Conservation (phyloP, 2,329 filamentous ascomycete genomes). For the Fusarium multiceps region DNA sequence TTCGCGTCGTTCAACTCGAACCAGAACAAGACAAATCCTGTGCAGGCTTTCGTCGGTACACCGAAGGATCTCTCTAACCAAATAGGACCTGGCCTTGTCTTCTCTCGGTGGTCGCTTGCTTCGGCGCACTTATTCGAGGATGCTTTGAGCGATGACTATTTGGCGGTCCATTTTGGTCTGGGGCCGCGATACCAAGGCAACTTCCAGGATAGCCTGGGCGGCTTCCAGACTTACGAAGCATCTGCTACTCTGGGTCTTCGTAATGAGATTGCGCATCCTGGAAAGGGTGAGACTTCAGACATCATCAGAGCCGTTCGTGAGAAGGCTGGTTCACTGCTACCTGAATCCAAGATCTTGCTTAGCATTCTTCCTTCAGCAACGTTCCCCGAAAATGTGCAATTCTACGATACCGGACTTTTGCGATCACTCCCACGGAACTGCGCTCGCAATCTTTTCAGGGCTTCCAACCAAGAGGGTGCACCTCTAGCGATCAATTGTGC, state of each 20-base stretch:
- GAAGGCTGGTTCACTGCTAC: constrained; percentile 83
- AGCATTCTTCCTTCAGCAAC: constrained; percentile 85
- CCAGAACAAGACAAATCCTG: constrained; percentile 69
- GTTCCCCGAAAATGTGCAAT: constrained; percentile 82
- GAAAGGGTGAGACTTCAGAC: constrained; percentile 90
- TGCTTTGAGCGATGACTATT: constrained; percentile 86
- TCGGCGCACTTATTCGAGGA: constrained; percentile 91
- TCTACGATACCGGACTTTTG: constrained; percentile 80
- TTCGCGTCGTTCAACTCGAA: constrained; percentile 75
- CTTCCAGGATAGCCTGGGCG: constrained; percentile 94
- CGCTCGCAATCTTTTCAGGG: constrained; percentile 66
- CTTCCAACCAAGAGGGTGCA: constrained; percentile 65
- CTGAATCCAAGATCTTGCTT: constrained; percentile 83
- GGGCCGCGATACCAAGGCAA: constrained; percentile 94
- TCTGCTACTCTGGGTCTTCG: constrained; percentile 90
- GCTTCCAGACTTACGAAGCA: constrained; percentile 95
- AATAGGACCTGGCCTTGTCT: constrained; percentile 77
- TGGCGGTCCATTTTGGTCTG: constrained; percentile 90
- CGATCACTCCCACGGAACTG: constrained; percentile 80
- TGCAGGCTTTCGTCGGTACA: constrained; percentile 94
- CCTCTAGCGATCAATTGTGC: constrained; percentile 89
- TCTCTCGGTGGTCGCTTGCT: constrained; percentile 88
- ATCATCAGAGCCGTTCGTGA: constrained; percentile 89
- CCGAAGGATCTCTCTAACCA: constrained; percentile 86
- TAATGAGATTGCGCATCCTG: constrained; percentile 89